These are phyloP conservation scores for Sphaerulina vaccinii DNA, from an alignment of 2,329 filamentous ascomycete species.

Conservation along the genomic window DNA sequence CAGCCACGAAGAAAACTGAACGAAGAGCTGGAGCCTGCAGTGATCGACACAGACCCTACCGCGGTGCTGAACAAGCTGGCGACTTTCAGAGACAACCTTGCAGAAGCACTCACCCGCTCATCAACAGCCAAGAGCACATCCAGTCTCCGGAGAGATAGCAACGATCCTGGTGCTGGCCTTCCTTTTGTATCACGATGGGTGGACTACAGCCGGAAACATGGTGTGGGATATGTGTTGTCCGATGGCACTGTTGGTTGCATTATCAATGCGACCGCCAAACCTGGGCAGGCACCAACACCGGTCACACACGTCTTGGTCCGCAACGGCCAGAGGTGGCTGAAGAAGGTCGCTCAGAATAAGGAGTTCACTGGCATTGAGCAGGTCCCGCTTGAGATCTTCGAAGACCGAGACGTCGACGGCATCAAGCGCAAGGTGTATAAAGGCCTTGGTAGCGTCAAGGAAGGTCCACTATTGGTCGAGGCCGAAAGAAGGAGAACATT, in stretches of 20 bases:
- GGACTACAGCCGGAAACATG: constrained; percentile 84
- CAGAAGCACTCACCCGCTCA: constrained; percentile 43
- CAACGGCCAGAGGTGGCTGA: constrained; percentile 67
- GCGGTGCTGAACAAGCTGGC: constrained; percentile 47
- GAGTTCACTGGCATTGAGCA: constrained; percentile 59
- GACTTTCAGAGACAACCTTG: constrained; percentile 48
- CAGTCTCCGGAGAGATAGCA: constrained; percentile 17
- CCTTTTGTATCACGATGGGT: constrained; percentile 74
- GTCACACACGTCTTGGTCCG: constrained; percentile 71
- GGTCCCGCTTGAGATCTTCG: constrained; percentile 66
- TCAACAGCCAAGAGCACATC: constrained; percentile 22
- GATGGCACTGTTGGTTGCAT: constrained; percentile 75
- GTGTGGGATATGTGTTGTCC: constrained; percentile 78
- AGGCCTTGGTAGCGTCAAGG: constrained; percentile 35
- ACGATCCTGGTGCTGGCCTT: constrained; percentile 41
- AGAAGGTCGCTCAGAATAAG: constrained; percentile 41
- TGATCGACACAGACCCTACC: constrained; percentile 45
- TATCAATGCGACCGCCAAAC: constrained; percentile 46
- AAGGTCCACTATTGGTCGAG: constrained; percentile 33
- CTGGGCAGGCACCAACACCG: constrained; percentile 45
- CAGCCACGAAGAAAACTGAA: constrained; percentile 19
- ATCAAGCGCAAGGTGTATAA: constrained; percentile 60
- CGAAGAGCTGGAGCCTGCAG: constrained; percentile 22
- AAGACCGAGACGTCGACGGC: constrained; percentile 66
- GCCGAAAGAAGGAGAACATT: constrained; percentile 54